These are phyloP conservation scores for Fusarium siculi DNA, from an alignment of 2,329 filamentous ascomycete species.

Conservation along the genomic window DNA sequence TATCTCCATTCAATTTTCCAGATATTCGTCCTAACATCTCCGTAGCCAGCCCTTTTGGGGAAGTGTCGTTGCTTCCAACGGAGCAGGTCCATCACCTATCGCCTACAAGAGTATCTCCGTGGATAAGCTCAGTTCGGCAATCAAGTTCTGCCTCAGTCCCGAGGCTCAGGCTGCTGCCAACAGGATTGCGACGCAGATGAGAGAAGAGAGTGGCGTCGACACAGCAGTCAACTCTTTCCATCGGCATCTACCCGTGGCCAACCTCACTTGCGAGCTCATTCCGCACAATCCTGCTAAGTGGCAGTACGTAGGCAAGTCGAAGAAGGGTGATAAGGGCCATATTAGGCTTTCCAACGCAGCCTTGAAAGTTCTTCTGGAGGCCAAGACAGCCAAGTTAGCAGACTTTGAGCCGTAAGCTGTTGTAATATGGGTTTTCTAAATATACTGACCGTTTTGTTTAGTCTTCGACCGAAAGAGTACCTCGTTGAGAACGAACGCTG, in stretches of 20 bases:
- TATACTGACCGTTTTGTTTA: not conserved
- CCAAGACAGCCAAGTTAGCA: not conserved
- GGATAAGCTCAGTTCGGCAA: slow-evolving; percentile 31
- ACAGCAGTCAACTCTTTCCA: slow-evolving; percentile 1
- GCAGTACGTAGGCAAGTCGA: not conserved
- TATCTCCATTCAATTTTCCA: rapidly evolving
- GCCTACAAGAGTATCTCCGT: slow-evolving; percentile 16
- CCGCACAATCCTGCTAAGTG: not conserved
- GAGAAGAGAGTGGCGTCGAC: not conserved
- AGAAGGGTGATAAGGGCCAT: not conserved
- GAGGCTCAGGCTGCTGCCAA: slow-evolving; percentile 15
- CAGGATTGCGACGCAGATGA: not conserved
- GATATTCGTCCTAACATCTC: rapidly evolving
- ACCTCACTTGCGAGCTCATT: not conserved
- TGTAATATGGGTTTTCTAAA: no score
- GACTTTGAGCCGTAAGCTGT: not conserved
- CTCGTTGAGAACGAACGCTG: not conserved
- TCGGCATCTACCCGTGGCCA: not conserved
- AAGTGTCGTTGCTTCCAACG: slow-evolving; percentile 13
- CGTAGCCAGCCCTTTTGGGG: slow-evolving; percentile 31
- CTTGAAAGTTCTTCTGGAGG: not conserved
- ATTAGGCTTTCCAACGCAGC: not conserved
- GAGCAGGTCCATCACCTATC: slow-evolving; percentile 9
- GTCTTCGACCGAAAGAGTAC: not conserved
- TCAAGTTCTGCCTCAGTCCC: slow-evolving; percentile 25